Evolutionary conservation across 1,284 basidiomycete genomes (phyloP), one percentile per base, ranked within the genome.

Genomic region (Acaromyces ingoldii): DNA sequence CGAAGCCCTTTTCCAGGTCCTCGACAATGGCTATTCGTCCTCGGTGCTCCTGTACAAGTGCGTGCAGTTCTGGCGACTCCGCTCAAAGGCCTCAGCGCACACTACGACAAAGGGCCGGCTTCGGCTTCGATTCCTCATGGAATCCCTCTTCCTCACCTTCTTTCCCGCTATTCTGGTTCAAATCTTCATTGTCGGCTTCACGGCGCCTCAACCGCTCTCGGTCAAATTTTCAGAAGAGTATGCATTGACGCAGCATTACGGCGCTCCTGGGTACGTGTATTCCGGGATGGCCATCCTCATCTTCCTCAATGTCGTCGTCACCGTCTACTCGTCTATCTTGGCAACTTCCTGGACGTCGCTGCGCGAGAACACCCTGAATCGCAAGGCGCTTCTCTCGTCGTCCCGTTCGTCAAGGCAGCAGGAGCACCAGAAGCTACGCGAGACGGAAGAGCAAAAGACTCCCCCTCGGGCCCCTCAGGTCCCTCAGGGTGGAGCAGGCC

Each of bases 301-400:
- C 38, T 22, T 40, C 38, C 28, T 40, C 38, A 40, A 40, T 25
- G 38, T 40, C 7, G 21, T 22, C 17, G 38, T 40, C 9, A 22
- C 38, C 7, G 21, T 40, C 38, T 22, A 22, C 38, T 40, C 28
- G 21, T 40, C 38, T 7, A 40, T 40, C 38, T 25, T 40, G 21
- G 38, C 38, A 13, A 40, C 38, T 40, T 40, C 38, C 17, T 40
- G 38, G 38, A 22, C 38, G 21, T 40, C 38, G 7, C 21, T 40
- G 13, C 28, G 38, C 38, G 28, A 24, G n/a, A n/a, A n/a, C n/a
- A n/a, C n/a, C n/a, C n/a, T n/a, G n/a, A n/a, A n/a, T n/a, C n/a
- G n/a, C n/a, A n/a, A n/a, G n/a, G n/a, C n/a, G n/a, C n/a, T n/a
- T n/a, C n/a, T n/a, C n/a, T n/a, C n/a, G n/a, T n/a, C n/a, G n/a